Base-by-base conservation (phyloP, 305 asterid genomes). In the Fraxinus velutina region DNA sequence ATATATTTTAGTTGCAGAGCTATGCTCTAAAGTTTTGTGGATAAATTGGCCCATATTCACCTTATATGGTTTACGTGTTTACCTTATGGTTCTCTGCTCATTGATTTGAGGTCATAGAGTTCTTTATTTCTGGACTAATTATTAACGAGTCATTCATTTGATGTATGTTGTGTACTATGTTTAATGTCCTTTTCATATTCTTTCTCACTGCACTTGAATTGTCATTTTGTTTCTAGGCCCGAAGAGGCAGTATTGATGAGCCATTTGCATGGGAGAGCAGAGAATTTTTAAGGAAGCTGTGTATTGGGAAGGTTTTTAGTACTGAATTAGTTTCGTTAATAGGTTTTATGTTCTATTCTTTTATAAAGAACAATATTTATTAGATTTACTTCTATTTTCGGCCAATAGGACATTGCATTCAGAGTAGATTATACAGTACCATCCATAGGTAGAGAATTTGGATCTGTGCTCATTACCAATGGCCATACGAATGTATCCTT, bases 211-310 rank as follows among this genome's bases (percentile, higher is more conserved):
- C 10, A 3, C 36, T 76, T 15, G 15, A 6, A 12, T 42, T 68
- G 68, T 30, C 27, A 78, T 82, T 85, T 79, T 44, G 15, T 71
- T 82, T 85, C 42, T 83, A 96, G 98, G 98, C 98, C 72, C 93
- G 94, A 50, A 88, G 99, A 86, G 97, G 98, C 81, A 93, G 97
- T 7, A 30, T 84, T 44, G 99, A 96, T 81, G 98, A 96, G 87
- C 96, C 99, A 57, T 96, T 93, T 93, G 99, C 99, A 81, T 96
- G 99, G 99, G 93, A 90, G 71, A 94, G 99, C 90, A 88, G 96
- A 84, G 99, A 96, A 75, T 94, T 81, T 87, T 88, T 96, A 80
- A 88, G 99, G 91, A 94, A 93, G 89, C 94, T 90, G 75, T 93
- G 98, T 78, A 91, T 96, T 50, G 99, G 99, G 73, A 94, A 96